A percentile compares a stretch with the other conserved stretches of the same genome.
phyloP scores from a whole-genome alignment of 2,329 filamentous ascomycete genomes.

The Colletotrichum navitas region DNA sequence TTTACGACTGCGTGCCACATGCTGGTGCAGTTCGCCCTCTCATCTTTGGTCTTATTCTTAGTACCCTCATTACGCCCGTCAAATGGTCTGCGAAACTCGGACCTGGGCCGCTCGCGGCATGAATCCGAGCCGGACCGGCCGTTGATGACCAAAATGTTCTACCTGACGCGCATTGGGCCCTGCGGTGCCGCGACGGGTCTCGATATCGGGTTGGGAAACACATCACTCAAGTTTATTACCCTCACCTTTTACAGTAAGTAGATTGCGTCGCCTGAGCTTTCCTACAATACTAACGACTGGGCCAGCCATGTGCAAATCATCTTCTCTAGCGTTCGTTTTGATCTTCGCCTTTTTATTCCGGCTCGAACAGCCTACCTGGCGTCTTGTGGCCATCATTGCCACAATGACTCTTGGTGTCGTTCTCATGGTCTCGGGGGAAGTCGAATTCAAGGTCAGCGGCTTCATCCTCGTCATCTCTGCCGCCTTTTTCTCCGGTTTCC shows the following conservation, averaged over 20 bases:
- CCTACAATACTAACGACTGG: constrained; percentile 44
- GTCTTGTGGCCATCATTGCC: constrained; percentile 86
- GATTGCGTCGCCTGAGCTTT: background rate
- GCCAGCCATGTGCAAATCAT: constrained; percentile 96
- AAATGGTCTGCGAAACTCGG: constrained; percentile 58
- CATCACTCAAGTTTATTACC: constrained; percentile 94
- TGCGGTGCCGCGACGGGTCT: constrained; percentile 93
- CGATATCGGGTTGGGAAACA: constrained; percentile 96
- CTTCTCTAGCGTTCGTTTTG: constrained; percentile 92
- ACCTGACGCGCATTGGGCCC: constrained; percentile 89
- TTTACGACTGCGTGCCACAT: constrained; percentile 97
- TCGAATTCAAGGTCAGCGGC: constrained; percentile 86
- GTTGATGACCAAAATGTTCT: constrained; percentile 91
- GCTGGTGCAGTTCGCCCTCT: constrained; percentile 89
- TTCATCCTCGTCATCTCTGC: constrained; percentile 94
- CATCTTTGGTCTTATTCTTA: constrained; percentile 82
- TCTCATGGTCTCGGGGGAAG: constrained; percentile 98
- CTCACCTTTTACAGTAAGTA: constrained; percentile 91
- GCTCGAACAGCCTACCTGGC: constrained; percentile 88
- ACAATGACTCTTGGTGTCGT: constrained; percentile 94
- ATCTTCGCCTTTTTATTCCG: constrained; percentile 95
- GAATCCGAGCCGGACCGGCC: constrained; percentile 66
- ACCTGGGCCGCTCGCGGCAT: constrained; percentile 64
- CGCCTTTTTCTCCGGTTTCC: constrained; percentile 95
- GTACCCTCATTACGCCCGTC: constrained; percentile 85